These are phyloP conservation scores for Saccharomycopsis olivae DNA, from an alignment of 805 yeast genomes.

Conservation along the genomic window DNA sequence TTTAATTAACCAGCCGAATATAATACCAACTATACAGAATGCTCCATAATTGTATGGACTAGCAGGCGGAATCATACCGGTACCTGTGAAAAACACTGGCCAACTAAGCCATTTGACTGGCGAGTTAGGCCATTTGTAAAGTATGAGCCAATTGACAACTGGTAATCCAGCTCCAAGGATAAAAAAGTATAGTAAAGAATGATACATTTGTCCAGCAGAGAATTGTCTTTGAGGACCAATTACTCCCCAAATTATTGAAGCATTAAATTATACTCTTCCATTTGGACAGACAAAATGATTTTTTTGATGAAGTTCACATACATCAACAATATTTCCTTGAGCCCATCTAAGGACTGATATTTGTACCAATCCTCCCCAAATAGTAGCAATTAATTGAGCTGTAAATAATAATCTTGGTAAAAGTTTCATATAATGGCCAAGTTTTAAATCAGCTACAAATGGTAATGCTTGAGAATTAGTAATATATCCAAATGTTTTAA, in stretches of 20 bases:
- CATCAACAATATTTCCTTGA: slow-evolving; percentile 26
- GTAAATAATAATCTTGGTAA: slow-evolving; percentile 52
- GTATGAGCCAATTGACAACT: slow-evolving; percentile 28
- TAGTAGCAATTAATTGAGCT: slow-evolving; percentile 36
- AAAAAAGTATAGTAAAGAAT: slow-evolving; percentile 47
- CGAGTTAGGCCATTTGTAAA: slow-evolving; percentile 31
- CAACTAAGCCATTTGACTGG: slow-evolving; percentile 49
- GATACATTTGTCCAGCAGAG: slow-evolving; percentile 36
- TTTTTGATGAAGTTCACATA: slow-evolving; percentile 34
- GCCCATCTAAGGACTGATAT: slow-evolving; percentile 33
- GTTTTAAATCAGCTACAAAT: slow-evolving; percentile 45
- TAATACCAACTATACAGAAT: slow-evolving; percentile 34
- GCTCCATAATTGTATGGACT: too few relatives aligned
- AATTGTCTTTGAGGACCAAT: slow-evolving; percentile 56
- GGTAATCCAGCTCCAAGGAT: slow-evolving; percentile 43
- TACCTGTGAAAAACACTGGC: too few relatives aligned
- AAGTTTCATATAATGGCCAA: slow-evolving; percentile 55
- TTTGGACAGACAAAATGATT: slow-evolving; percentile 39
- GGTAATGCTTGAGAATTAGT: slow-evolving; percentile 43
- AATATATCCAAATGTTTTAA: slow-evolving; percentile 44
- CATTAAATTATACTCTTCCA: slow-evolving; percentile 36
- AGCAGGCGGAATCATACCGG: too few relatives aligned
- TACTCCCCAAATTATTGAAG: slow-evolving; percentile 54
- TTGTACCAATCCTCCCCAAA: slow-evolving; percentile 34
- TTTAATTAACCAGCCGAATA: slow-evolving; percentile 48